These are phyloP conservation scores for Pestalotiopsis sp. DNA, from an alignment of 2,329 filamentous ascomycete genomes.

Conservation along the genomic window DNA sequence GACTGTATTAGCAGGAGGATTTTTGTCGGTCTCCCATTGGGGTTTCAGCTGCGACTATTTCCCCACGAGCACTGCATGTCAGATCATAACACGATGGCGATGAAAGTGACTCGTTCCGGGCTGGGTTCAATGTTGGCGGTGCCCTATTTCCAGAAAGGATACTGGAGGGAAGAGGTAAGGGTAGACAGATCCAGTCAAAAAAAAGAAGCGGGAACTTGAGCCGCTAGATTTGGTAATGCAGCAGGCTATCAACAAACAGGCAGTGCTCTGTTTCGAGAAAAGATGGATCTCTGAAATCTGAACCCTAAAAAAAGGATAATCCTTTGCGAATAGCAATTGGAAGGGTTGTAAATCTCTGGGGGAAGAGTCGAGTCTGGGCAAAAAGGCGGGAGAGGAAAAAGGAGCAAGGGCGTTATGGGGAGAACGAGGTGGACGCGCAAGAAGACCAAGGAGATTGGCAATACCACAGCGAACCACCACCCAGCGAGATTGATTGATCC, in stretches of 20 bases:
- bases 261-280: not conserved
- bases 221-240: not conserved
- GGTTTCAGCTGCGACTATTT: conserved; percentile 3
- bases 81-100: conserved; percentile 1
- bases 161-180: not conserved
- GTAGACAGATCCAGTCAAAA: not conserved
- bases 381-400: not conserved
- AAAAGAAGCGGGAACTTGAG: not conserved
- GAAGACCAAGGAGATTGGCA: conserved; percentile 1
- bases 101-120: not conserved
- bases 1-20: not conserved
- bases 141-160: not conserved
- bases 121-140: not conserved
- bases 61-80: conserved; percentile 8
- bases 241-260: not conserved
- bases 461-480: not conserved
- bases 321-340: not conserved
- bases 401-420: not conserved
- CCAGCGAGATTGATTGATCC: not conserved
- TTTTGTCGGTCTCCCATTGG: conserved; percentile 4
- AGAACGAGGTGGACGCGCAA: not conserved
- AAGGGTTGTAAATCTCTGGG: not conserved
- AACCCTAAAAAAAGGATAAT: not conserved
- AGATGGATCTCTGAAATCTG: not conserved
- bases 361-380: not conserved